Evolutionary conservation across 768 basidiomycete species (phyloP), one percentile per base, ranked within the genome.

Genomic region (Piloderma croceum): DNA sequence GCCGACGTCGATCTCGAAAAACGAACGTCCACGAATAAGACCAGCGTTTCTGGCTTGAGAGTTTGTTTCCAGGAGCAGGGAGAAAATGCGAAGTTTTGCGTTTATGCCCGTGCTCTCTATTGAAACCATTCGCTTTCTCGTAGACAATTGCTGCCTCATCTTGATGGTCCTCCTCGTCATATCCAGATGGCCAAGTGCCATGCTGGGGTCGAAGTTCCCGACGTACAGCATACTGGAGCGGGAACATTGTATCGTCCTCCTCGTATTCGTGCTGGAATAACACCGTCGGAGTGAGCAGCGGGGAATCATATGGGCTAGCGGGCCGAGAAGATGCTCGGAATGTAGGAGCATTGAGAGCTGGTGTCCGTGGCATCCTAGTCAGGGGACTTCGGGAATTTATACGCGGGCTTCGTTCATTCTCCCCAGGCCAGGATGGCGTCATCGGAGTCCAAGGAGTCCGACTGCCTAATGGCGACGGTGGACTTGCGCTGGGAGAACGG

Each of bases 11-110:
- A 1, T 79, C 78, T 20, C 65, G 54, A 39, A 81, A 65, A 18
- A 69, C 65, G 51, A 83, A 83, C 13, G 72, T 65, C 68, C 72
- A 75, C 15, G 71, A 67, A 66, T 69, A 75, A 29, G 61, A 56
- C 56, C 63, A 60, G 33, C 49, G 42, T 33, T 54, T 52, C 41
- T 46, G 45, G 20, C 21, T n/a, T 48, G 43, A 35, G 19, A 54
- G 45, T 34, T 55, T 61, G 17, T 51, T 46, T 7, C 42, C 44
- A 25, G 67, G 67, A 11, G 63, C 64, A 3, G 68, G 67, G 22
- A 69, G 64, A 42, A 70, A 74, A 37, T 66, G 54, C 27, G 59
- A 50, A 27, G 44, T 35, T 21, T 45, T 36, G 31, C 42, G 47
- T 25, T 37, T 19, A 27, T 40, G 37, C 13, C 21, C 24, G 13